These are phyloP conservation scores for Paraglomus occultum DNA, from an alignment of 192 early-diverging fungal genomes.

Conservation along the genomic window DNA sequence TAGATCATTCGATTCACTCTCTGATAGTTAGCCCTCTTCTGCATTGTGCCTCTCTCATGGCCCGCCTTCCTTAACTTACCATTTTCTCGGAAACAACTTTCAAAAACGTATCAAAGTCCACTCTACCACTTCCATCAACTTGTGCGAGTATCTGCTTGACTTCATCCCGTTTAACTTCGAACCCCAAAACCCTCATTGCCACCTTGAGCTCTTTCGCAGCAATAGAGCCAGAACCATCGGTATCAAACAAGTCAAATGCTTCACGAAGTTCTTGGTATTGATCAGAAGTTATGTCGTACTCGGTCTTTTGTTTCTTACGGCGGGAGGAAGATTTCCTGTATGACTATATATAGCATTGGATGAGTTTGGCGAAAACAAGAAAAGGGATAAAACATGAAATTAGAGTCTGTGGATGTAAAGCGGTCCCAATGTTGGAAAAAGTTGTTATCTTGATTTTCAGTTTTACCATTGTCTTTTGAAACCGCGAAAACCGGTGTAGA, in stretches of 20 bases:
- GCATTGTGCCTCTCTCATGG: neutral
- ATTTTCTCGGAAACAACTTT: constrained; percentile 60
- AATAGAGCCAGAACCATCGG: constrained; percentile 56
- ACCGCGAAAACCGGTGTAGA: no score
- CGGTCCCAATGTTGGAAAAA: no score
- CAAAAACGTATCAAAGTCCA: constrained; percentile 49
- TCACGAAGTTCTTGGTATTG: constrained; percentile 60
- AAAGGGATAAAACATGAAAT: no score
- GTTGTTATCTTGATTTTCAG: no score
- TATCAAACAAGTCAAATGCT: constrained; percentile 73
- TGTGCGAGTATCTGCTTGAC: constrained; percentile 43
- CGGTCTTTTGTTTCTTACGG: constrained; percentile 15
- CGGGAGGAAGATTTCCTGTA: neutral
- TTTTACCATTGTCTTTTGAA: no score
- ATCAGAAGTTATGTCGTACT: constrained; percentile 47
- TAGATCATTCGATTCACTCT: no score
- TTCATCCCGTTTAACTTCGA: constrained; percentile 52
- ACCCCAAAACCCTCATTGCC: constrained; percentile 59
- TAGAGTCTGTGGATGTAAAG: no score
- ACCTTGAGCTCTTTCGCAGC: constrained; percentile 70
- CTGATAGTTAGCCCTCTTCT: no score
- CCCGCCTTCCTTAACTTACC: constrained; percentile 35
- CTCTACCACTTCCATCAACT: constrained; percentile 39
- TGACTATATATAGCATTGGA: no score
- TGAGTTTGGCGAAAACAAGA: no score